Percentiles rank a stretch among this genome's conserved stretches.
Conservation (phyloP, 176 grass and related monocot species). For the Aegilops umbellulata region DNA sequence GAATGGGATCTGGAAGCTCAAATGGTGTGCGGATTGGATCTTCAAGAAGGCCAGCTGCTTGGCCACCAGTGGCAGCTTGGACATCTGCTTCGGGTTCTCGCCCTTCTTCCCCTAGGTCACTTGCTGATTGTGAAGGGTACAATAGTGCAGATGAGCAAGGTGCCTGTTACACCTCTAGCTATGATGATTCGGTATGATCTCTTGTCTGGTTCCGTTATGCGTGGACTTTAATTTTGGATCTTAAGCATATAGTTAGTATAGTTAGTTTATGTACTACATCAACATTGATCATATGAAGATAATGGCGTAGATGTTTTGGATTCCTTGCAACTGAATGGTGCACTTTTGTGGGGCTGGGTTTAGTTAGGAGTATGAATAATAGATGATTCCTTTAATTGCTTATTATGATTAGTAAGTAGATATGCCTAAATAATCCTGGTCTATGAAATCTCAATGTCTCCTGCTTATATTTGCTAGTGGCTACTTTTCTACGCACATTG, state of each 20-base stretch:
- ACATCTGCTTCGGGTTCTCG: conserved; percentile 74
- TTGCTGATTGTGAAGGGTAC: conserved; percentile 87
- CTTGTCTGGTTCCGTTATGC: conserved; percentile 24
- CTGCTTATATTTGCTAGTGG: neutral
- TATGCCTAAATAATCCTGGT: neutral
- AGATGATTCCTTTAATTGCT: conserved; percentile 6
- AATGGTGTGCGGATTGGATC: conserved; percentile 62
- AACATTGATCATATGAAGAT: conserved; percentile 13
- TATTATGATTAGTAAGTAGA: neutral
- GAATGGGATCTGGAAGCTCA: conserved; percentile 57
- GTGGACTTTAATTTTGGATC: conserved; percentile 7
- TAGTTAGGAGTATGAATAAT: neutral
- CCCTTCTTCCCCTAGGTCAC: conserved; percentile 88
- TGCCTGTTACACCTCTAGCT: conserved; percentile 60
- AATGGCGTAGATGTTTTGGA: neutral
- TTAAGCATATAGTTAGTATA: neutral
- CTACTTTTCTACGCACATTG: neutral
- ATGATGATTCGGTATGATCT: conserved; percentile 84
- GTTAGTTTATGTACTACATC: neutral
- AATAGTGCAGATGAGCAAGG: conserved; percentile 98
- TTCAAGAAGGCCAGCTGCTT: conserved; percentile 77
- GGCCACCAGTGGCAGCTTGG: conserved; percentile 55
- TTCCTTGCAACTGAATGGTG: neutral
- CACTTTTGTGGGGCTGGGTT: neutral
- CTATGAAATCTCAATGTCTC: neutral